Base-by-base conservation (phyloP, 345 rosid genomes). In the Salix dunnii region DNA sequence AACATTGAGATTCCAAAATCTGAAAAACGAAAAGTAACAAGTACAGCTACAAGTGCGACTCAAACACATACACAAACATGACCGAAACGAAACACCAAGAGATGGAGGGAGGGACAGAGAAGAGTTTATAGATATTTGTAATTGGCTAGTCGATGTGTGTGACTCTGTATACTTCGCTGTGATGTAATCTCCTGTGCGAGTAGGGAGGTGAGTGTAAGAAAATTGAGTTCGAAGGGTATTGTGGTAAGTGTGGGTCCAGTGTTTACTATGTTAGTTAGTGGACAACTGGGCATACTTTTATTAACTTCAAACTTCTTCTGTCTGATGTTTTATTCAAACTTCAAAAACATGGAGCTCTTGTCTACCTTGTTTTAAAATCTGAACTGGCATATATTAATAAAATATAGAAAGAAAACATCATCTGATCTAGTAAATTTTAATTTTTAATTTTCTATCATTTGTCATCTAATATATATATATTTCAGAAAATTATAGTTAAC, bases 121-220 rank as follows among this genome's bases (percentile, higher is more conserved):
- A 40, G 36, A 18, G 67, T 30, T 60, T 72, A 82, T 74, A 87
- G 86, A 88, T 84, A 82, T 86, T 73, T 82, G 83, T 77, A 87
- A 84, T 84, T 82, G 87, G 87, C 75, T 12, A 80, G 74, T 67
- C 76, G 30, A 75, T 25, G 21, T 66, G 38, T 40, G 66, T 60
- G 66, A 65, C 35, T 48, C 67, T 51, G 72, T 69, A 74, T 28
- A 18, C 62, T 77, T 5, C 8, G 48, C 23, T 55, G 33, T 16
- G 46, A 31, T 68, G 79, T 70, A 76, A 78, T 73, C 60, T 40
- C 18, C 25, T 48, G 20, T 6, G 42, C 20, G 76, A 40, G 51
- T n/a, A 35, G 7, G 72, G 16, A 10, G 51, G 48, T 58, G 2
- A 36, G 35, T 67, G 75, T 71, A 61, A 77, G 66, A 71, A 84